Base-by-base conservation (phyloP, 345 rosid species). In the Salix purpurea region DNA sequence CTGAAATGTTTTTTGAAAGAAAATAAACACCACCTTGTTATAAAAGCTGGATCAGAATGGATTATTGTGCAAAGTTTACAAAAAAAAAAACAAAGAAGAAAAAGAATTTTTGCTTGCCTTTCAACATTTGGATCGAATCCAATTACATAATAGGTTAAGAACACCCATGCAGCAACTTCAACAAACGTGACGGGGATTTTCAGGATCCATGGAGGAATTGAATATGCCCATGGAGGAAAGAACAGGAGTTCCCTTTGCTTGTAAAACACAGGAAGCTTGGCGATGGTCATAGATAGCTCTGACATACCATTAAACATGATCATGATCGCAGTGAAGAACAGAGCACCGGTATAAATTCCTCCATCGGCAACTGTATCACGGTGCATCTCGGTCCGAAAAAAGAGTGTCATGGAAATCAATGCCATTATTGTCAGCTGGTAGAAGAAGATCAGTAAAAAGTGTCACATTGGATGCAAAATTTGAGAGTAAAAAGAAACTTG, bases 231-330 rank as follows among this genome's bases (percentile, higher is more conserved):
- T 4, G 96, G 52, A 48, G 98, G 97, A 83, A 78, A 92, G 88
- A 92, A 94, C 24, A 84, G 81, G 18, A 88, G 85, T 69, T 90
- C 93, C 75, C 96, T 84, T 83, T 92, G 96, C 82, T 92, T 94
- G 90, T 87, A 94, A 73, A 94, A 92, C 68, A 92, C 90, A 15
- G 97, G 93, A 83, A 94, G 98, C 81, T 87, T 94, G 40, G 82
- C 85, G 58, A 94, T 86, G 65, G 96, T 88, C 91, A 94, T 86
- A 54, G 94, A 86, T 40, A 94, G 69, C 84, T 94, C 97, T 0
- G 95, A 58, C 88, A 85, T 80, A 39, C 98, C 92, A 65, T 86
- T 89, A 69, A 92, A 91, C 95, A 87, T 87, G 73, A 89, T 56
- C 74, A 74, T 81, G 77, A 74, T 60, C 24, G 88, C 72, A 40